A percentile compares a stretch with the other conserved stretches of the same genome.
These are phyloP conservation scores for Dothidotthia symphoricarpi DNA, from an alignment of 2,329 filamentous ascomycete species.

Conservation along the genomic window DNA sequence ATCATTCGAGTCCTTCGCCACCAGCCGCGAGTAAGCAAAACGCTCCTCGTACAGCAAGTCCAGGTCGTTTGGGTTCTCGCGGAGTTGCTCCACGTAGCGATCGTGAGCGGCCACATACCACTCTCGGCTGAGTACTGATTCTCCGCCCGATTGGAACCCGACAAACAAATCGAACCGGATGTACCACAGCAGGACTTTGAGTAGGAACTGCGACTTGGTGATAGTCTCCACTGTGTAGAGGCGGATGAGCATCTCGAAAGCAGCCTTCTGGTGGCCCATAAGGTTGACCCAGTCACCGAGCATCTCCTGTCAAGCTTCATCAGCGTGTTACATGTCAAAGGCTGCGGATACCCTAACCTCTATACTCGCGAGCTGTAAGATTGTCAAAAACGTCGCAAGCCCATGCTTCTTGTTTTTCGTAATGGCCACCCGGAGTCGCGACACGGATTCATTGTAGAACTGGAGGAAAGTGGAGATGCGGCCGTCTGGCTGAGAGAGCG, in stretches of 20 bases:
- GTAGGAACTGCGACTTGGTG: constrained; percentile 66
- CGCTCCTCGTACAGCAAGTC: constrained; percentile 66
- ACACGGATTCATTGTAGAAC: constrained; percentile 89
- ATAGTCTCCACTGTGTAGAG: constrained; percentile 76
- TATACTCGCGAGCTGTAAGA: constrained; percentile 87
- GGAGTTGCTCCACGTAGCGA: constrained; percentile 60
- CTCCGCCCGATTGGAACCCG: constrained; percentile 76
- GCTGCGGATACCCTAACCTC: constrained; percentile 60
- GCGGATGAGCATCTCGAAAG: constrained; percentile 73
- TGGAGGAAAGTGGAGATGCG: constrained; percentile 78
- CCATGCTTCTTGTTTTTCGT: constrained; percentile 68
- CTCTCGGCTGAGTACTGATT: constrained; percentile 68
- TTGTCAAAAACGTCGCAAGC: constrained; percentile 76
- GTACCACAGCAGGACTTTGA: constrained; percentile 84
- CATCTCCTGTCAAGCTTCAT: constrained; percentile 65
- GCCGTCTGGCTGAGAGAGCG: constrained; percentile 66
- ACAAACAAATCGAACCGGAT: constrained; percentile 82
- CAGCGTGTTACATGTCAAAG: constrained; percentile 1
- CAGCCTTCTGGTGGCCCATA: constrained; percentile 87
- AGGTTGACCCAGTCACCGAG: constrained; percentile 94
- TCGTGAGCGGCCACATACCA: constrained; percentile 71
- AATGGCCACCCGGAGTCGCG: constrained; percentile 68
- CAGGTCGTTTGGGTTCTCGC: constrained; percentile 61
- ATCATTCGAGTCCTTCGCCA: constrained; percentile 77
- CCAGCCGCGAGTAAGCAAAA: constrained; percentile 65